Conservation (phyloP, 345 rosid species). For the Erucastrum elatum region DNA sequence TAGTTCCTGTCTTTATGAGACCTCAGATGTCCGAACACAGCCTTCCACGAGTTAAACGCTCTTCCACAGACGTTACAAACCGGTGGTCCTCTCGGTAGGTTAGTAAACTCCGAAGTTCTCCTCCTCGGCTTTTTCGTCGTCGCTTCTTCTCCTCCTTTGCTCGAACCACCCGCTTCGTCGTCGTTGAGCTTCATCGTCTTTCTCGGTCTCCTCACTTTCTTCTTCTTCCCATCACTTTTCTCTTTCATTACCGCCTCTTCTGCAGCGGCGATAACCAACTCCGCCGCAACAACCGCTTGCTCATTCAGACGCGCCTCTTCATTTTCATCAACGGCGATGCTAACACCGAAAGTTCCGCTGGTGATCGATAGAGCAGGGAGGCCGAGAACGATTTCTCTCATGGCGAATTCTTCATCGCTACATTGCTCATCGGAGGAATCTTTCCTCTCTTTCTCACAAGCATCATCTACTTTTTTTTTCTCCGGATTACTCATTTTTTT, state of each 20-base stretch:
- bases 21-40: slow-evolving; percentile 44
- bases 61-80: slow-evolving; percentile 35
- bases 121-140: neutral
- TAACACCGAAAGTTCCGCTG: neutral
- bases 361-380: slow-evolving; percentile 19
- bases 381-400: slow-evolving; percentile 5
- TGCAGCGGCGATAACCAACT: slow-evolving; percentile 7
- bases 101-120: neutral
- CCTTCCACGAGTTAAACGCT: slow-evolving; percentile 40
- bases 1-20: slow-evolving; percentile 27
- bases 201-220: neutral
- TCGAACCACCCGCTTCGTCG: neutral
- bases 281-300: slow-evolving; percentile 25
- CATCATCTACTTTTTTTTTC: slow-evolving; percentile 1
- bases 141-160: neutral
- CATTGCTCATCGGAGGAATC: neutral
- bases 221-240: slow-evolving; percentile 1
- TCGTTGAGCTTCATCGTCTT: neutral
- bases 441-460: neutral
- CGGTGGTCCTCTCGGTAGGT: slow-evolving; percentile 23
- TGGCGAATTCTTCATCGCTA: neutral
- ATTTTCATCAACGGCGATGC: neutral
- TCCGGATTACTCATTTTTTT: neutral
- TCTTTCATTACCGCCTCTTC: slow-evolving; percentile 26
- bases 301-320: slow-evolving; percentile 4